Evolutionary conservation across 345 rosid species (phyloP).

Genomic region (Pistacia atlantica): DNA sequence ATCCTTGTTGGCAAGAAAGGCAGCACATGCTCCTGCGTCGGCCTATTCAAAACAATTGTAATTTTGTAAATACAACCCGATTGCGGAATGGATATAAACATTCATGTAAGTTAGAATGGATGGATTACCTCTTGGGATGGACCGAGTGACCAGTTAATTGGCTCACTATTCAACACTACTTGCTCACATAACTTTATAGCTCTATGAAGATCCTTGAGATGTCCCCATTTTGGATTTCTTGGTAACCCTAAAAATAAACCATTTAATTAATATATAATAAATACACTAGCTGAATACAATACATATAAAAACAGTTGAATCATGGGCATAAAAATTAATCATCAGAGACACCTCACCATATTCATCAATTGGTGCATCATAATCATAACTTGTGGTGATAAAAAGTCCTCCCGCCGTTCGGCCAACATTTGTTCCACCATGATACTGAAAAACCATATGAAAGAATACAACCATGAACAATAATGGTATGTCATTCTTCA

Average conservation of each 20-base stretch:
- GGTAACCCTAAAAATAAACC: conserved; percentile 56
- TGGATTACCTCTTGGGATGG: conserved; percentile 66
- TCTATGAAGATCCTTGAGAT: conserved; percentile 81
- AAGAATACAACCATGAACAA: neutral
- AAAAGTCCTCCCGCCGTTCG: conserved; percentile 96
- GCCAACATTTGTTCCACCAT: conserved; percentile 96
- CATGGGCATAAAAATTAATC: neutral
- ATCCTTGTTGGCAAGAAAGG: conserved; percentile 79
- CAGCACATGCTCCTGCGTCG: conserved; percentile 56
- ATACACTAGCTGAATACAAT: neutral
- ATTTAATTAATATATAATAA: neutral
- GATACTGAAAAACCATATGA: conserved; percentile 55
- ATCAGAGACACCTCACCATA: conserved; percentile 57
- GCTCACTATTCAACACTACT: conserved; percentile 56
- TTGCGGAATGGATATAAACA: neutral
- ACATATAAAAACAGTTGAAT: neutral
- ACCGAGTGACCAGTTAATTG: conserved; percentile 55
- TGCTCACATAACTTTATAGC: conserved; percentile 80
- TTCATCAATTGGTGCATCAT: conserved; percentile 98
- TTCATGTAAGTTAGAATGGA: neutral
- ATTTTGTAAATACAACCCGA: neutral
- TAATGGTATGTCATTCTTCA: neutral
- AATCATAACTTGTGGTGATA: conserved; percentile 94
- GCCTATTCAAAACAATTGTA: conserved; percentile 52
- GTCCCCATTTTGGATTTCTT: conserved; percentile 95